Evolutionary conservation across 1,139 yeast genomes (phyloP), one percentile per base, ranked within the genome.

Genomic region (Geotrichum australiense): DNA sequence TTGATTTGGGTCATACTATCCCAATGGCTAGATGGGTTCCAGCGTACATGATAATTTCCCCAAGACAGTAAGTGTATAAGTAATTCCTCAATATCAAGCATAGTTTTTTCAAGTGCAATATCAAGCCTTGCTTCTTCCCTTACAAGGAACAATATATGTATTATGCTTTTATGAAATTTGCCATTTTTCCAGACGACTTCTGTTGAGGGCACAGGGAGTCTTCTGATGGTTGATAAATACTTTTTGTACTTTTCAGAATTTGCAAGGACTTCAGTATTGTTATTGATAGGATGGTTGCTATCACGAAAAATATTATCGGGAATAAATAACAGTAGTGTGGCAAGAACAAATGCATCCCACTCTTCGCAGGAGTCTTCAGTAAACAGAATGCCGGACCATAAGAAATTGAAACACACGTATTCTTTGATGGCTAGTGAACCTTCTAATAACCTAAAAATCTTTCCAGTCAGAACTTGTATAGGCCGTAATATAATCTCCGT

Each of bases 381-480:
- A 46, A 73, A 63, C 20, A 69, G 57, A 0, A 83, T 76, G 0
- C 80, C 61, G 28, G 82, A 65, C 91, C 93, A 84, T 4, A 73
- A 61, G 47, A 78, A 64, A 74, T 79, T 70, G 24, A 82, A 63
- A 15, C 71, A 69, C 51, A 77, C 80, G 52, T 70, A 72, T 3
- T 76, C 69, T 41, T 70, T 70, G 1, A 80, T 68, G 5, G 82
- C 83, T 3, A 82, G 70, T 18, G 81, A 57, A 47, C 72, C 70
- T 42, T 68, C 44, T 15, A 58, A 36, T 1, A 49, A 48, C 5
- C 47, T 40, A 18, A 58, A 50, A 31, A 59, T 52, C 15, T 41
- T 43, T 8, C 10, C 68, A 51, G 81, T 71, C 6, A 77, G 66
- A 16, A 64, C 61, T 20, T 69, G 65, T 10, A 60, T 61, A 0